Evolutionary conservation across 345 rosid genomes (phyloP).

Genomic region (Eucalyptus virginea): DNA sequence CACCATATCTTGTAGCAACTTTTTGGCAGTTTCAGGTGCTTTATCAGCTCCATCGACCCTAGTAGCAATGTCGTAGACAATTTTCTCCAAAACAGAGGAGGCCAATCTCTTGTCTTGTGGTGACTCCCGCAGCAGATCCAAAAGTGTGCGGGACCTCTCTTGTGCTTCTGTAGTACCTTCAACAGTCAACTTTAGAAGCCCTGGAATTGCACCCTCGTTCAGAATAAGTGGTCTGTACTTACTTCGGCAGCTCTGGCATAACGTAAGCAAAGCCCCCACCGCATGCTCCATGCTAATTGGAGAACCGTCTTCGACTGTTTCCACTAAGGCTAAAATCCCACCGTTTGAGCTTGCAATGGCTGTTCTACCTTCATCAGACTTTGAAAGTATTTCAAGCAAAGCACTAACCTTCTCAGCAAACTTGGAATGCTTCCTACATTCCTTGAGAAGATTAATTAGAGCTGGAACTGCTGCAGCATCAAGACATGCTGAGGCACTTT

Average conservation of each 20-base stretch:
- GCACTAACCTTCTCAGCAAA: conserved; percentile 66
- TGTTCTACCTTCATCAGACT: conserved; percentile 50
- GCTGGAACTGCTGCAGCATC: conserved; percentile 55
- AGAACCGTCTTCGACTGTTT: conserved; percentile 72
- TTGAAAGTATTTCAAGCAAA: conserved; percentile 47
- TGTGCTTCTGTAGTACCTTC: conserved; percentile 55
- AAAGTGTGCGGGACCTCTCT: conserved; percentile 50
- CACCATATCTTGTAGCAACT: conserved; percentile 56
- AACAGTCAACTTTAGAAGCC: conserved; percentile 56
- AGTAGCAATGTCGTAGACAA: conserved; percentile 50
- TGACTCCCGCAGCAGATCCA: conserved; percentile 60
- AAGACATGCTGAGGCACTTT: conserved; percentile 23
- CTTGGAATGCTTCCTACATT: conserved; percentile 67
- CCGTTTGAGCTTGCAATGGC: conserved; percentile 41
- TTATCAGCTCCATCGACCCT: conserved; percentile 51
- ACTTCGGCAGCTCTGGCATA: conserved; percentile 46
- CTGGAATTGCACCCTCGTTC: conserved; percentile 72
- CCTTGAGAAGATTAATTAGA: conserved; percentile 56
- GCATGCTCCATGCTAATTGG: conserved; percentile 53
- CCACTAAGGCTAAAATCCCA: conserved; percentile 63
- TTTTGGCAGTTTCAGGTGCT: conserved; percentile 59
- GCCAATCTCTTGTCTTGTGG: conserved; percentile 42
- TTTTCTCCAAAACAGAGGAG: conserved; percentile 42
- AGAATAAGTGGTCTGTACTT: conserved; percentile 57
- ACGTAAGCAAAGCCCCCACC: conserved; percentile 43